A percentile compares a stretch with the other conserved stretches of the same genome.
Evolutionary conservation across 495 filamentous ascomycete genomes (phyloP).

Genomic region (Chaetomium cochliodes): DNA sequence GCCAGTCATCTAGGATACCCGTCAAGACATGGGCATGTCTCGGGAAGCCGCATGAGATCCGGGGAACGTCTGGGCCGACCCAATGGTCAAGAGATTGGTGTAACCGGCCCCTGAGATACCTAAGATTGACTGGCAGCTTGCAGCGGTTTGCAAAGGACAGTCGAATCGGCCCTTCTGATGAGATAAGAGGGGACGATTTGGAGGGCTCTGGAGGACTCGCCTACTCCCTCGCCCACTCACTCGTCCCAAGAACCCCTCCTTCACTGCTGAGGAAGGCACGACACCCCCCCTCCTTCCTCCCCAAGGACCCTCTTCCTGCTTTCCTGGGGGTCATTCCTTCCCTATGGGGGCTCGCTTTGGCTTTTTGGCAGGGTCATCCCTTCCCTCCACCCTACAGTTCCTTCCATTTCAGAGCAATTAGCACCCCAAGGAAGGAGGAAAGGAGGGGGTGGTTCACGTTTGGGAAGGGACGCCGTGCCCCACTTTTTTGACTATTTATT

Average conservation of each 20-base stretch:
- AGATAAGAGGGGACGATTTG: background rate
- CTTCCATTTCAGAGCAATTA: too few species aligned
- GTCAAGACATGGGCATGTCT: background rate
- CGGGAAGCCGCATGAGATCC: background rate
- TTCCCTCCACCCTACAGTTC: too few species aligned
- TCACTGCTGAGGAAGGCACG: too few species aligned
- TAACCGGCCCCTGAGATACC: background rate
- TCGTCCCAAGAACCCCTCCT: too few species aligned
- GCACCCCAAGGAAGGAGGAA: too few species aligned
- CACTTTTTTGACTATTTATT: background rate
- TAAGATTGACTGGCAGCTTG: background rate
- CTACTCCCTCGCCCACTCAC: too few species aligned
- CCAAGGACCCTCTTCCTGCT: too few species aligned
- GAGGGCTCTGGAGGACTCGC: too few species aligned
- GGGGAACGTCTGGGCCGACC: background rate
- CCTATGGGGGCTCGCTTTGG: too few species aligned
- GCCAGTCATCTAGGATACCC: too few species aligned
- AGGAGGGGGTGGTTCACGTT: too few species aligned
- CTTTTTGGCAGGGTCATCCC: background rate
- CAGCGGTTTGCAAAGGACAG: constrained; percentile 2
- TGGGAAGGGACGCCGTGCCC: background rate
- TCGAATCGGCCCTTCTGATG: background rate
- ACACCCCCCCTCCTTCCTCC: background rate
- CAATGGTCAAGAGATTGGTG: background rate
- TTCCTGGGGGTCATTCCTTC: background rate